These are phyloP conservation scores for Takashimella tepidaria DNA, from an alignment of 1,284 basidiomycete species.

Conservation along the genomic window DNA sequence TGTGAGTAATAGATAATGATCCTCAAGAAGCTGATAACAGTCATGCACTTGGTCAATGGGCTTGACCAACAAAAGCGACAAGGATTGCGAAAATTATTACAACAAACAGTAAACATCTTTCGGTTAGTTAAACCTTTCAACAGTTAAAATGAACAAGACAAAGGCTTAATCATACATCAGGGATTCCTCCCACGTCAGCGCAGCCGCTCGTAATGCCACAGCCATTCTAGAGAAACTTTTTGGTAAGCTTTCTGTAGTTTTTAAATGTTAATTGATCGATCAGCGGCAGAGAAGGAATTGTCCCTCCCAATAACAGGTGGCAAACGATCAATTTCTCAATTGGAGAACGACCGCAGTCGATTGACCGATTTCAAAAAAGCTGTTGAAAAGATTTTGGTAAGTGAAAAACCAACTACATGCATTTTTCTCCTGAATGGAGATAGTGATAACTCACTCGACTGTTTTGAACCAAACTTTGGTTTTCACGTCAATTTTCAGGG, in stretches of 20 bases:
- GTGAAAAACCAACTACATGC: background rate
- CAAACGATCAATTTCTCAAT: background rate
- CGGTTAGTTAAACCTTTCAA: too few species aligned
- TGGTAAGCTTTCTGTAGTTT: background rate
- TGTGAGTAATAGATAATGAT: background rate
- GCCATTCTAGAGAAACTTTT: background rate
- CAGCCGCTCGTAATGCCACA: background rate
- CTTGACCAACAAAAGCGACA: background rate
- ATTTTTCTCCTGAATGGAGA: too few species aligned
- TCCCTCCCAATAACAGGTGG: background rate
- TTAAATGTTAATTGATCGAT: background rate
- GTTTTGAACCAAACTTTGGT: background rate
- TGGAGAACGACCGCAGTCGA: background rate
- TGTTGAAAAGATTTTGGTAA: background rate
- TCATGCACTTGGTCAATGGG: background rate
- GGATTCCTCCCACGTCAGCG: background rate
- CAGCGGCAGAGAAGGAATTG: slow-evolving; percentile 2
- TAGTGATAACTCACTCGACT: too few species aligned
- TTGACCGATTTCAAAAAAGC: background rate
- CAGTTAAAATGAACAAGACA: background rate
- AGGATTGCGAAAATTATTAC: background rate
- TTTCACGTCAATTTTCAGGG: background rate
- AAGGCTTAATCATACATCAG: background rate
- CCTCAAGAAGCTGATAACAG: background rate
- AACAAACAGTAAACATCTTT: background rate